phyloP scores from a whole-genome alignment of 192 early-diverging fungal genomes.

The Kappamyces sp. region DNA sequence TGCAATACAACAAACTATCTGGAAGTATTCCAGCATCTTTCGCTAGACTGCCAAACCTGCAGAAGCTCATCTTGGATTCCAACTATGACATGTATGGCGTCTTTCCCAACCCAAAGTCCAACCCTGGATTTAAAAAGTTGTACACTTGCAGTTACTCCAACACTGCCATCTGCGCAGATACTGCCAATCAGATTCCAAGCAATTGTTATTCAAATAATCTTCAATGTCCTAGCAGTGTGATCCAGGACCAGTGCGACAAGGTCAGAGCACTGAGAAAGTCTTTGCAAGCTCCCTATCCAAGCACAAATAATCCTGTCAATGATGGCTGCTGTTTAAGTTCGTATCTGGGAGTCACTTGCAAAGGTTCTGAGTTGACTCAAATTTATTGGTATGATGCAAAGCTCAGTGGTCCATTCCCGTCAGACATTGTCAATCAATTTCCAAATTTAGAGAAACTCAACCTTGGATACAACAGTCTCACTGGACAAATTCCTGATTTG shows the following conservation, averaged over 20 bases:
- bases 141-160: too few relatives aligned
- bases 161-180: too few relatives aligned
- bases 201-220: too few relatives aligned
- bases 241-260: slow-evolving; percentile 1
- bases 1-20: not conserved
- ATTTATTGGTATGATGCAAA: not conserved
- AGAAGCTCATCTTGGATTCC: not conserved
- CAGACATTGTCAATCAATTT: not conserved
- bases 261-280: not conserved
- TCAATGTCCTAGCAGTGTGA: not conserved
- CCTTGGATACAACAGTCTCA: not conserved
- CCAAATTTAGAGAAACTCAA: not conserved
- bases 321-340: not conserved
- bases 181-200: too few relatives aligned
- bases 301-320: not conserved
- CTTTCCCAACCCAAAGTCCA: not conserved
- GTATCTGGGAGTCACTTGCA: not conserved
- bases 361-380: not conserved
- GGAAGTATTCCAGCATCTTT: not conserved
- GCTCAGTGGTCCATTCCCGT: slow-evolving; percentile 5
- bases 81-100: not conserved
- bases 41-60: not conserved
- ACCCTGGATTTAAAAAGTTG: too few relatives aligned
- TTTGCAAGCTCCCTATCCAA: not conserved
- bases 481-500: too few relatives aligned